phyloP scores from a whole-genome alignment of 805 yeast genomes.

The Candida sonorensis region DNA sequence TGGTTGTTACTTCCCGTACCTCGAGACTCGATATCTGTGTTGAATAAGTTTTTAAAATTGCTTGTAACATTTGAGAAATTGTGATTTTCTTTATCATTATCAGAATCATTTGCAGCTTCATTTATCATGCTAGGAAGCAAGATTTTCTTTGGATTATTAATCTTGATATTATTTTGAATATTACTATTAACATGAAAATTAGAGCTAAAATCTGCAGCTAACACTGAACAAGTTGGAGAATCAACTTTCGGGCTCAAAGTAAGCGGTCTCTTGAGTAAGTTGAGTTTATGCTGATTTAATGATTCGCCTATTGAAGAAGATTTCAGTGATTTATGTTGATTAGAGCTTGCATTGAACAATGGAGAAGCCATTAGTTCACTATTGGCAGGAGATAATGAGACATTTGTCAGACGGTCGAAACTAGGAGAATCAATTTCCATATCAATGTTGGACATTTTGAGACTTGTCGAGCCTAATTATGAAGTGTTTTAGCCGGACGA shows the following conservation, averaged over 20 bases:
- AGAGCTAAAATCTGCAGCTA: slow-evolving; percentile 31
- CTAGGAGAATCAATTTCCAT: slow-evolving; percentile 24
- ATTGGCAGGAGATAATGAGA: too few relatives aligned
- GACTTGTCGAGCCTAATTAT: too few relatives aligned
- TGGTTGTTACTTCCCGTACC: too few relatives aligned
- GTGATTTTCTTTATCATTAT: slow-evolving; percentile 2
- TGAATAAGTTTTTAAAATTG: slow-evolving; percentile 1
- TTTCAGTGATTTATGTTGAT: slow-evolving; percentile 1
- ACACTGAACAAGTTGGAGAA: slow-evolving; percentile 31
- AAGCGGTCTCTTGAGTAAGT: slow-evolving; percentile 27
- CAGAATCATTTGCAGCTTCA: slow-evolving; percentile 6
- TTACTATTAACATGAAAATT: slow-evolving; percentile 29
- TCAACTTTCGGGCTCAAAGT: slow-evolving; percentile 29
- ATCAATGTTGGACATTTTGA: slow-evolving; percentile 5
- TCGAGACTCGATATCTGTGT: neutral
- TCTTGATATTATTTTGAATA: slow-evolving; percentile 8
- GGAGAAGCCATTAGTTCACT: slow-evolving; percentile 20
- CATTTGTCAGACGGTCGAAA: slow-evolving; percentile 6
- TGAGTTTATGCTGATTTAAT: slow-evolving; percentile 15
- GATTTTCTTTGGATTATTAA: slow-evolving; percentile 17
- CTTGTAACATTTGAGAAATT: neutral
- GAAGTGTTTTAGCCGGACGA: too few relatives aligned
- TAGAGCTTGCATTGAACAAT: slow-evolving; percentile 8
- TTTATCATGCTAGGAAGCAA: slow-evolving; percentile 17
- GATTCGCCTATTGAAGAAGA: slow-evolving; percentile 1